Evolutionary conservation across 139 green algal species (phyloP), one percentile per base, ranked within the genome.

Genomic region (Volvox africanus): DNA sequence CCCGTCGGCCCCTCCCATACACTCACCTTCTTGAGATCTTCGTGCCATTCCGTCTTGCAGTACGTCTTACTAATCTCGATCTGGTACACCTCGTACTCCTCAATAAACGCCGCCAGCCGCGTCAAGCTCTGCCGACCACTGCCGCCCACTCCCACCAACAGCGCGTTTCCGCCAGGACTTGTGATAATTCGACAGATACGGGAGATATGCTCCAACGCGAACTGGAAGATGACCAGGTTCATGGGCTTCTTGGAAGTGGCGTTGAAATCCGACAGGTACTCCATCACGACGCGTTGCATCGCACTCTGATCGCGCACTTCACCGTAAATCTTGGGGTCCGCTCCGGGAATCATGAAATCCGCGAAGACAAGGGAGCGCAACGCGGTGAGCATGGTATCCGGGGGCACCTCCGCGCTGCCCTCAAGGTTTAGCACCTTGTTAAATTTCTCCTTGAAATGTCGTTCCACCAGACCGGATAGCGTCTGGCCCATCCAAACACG

Each of bases 1-100:
- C 11, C 11, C 21, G 17, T 19, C 62, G 17, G 62, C 65, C 11
- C 65, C 65, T 16, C 65, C 65, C 28, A 21, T 19, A 13, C 37
- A 44, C 91, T 61, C 26, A 82, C 87, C 87, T 93, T 93, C 82
- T 94, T 94, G 82, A 94, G 90, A 90, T 94, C 92, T 55, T 94
- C 92, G n/a, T 89, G 82, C 96, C 96, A 98, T 92, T 98, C 96
- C 5, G 44, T 76, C 89, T 95, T 95, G 79, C 93, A 92, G 83
- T 97, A 98, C 26, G 92, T 94, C 93, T 97, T 97, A 87, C 65
- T 94, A 76, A 98, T 95, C 94, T 97, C 96, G 76, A 98, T 96
- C 92, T 97, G 93, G 87, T 94, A 95, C 91, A 96, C 92, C 83
- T 94, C 90, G 61, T 92, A 92, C 76, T 94, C 95, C 89, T 97